Evolutionary conservation across 2,329 filamentous ascomycete genomes (phyloP), one percentile per base, ranked within the genome.

Genomic region (Trichoderma sp.): DNA sequence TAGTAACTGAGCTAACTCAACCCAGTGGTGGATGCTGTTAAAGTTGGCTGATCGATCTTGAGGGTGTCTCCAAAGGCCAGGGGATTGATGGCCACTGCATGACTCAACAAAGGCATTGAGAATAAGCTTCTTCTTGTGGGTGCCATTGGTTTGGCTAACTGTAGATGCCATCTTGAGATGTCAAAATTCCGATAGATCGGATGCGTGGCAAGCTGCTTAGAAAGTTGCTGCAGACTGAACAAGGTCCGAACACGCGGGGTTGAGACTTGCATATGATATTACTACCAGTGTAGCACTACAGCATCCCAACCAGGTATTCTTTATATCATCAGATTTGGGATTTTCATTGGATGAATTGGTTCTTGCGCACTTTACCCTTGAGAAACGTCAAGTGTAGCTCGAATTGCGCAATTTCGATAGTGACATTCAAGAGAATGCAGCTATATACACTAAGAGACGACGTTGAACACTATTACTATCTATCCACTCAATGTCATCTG

Each of bases 21-120:
- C 84, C 89, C 90, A 92, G 73, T 91, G 87, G 4, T 85, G 80
- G 57, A 91, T 80, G 56, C 86, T 84, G 75, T 88, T 89, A 78
- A 92, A 92, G 24, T 87, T 81, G 74, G 85, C 84, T 1, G 89
- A 91, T 72, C 86, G 82, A 74, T 92, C 90, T 12, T 88, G 82
- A 1, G 90, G 91, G 76, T 92, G 90, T 32, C 85, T 83, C 90
- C 90, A 85, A 7, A 84, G 78, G 0, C 82, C 81, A 0, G 84
- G 84, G 1, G 83, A 85, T 73, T 86, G 84, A 60, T 86, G 85
- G 2, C 83, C 84, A 64, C 75, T 80, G 78, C 80, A 81, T 36
- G 79, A 81, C 72, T 81, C 80, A 1, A 83, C 82, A 72, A 84
- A 84, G 0, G 83, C 83, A 75, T 84, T 83, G 75, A 84, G 76